Conservation (phyloP, 2,329 filamentous ascomycete species). For the Endoconidiophora polonica region DNA sequence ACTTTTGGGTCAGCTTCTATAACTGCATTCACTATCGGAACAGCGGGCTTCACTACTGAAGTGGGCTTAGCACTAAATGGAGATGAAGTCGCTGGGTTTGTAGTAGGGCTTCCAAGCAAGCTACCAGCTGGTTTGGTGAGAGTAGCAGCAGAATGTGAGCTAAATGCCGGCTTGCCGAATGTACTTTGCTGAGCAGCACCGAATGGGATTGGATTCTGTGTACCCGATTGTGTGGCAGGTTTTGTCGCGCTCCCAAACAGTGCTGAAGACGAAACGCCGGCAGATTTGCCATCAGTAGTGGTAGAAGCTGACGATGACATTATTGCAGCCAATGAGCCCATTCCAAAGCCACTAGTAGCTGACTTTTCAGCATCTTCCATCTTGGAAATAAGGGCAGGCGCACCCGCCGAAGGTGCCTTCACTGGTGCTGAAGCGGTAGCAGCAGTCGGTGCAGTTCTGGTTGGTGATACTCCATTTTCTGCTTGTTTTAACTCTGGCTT, state of each 20-base stretch:
- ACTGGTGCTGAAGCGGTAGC: neutral
- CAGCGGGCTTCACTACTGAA: neutral
- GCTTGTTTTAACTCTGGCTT: slow-evolving; percentile 9
- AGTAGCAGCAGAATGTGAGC: neutral
- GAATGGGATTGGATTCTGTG: neutral
- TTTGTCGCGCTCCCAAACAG: neutral
- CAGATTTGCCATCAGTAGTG: neutral
- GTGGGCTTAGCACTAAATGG: slow-evolving; percentile 1
- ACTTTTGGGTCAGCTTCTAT: slow-evolving; percentile 10
- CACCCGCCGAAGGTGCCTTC: neutral
- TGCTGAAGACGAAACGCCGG: neutral
- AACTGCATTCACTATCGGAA: neutral
- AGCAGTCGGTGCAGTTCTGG: neutral
- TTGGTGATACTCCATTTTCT: slow-evolving; percentile 10
- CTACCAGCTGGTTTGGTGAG: neutral
- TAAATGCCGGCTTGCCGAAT: neutral
- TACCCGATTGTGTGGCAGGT: neutral
- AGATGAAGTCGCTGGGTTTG: neutral
- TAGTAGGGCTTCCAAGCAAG: neutral
- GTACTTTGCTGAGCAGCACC: neutral
- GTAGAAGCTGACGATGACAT: neutral
- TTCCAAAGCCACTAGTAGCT: no score
- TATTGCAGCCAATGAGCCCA: no score
- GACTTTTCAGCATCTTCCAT: neutral
- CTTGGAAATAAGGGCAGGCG: neutral